phyloP scores from a whole-genome alignment of 176 grass and related monocot genomes.

The Musa troglodytarum region DNA sequence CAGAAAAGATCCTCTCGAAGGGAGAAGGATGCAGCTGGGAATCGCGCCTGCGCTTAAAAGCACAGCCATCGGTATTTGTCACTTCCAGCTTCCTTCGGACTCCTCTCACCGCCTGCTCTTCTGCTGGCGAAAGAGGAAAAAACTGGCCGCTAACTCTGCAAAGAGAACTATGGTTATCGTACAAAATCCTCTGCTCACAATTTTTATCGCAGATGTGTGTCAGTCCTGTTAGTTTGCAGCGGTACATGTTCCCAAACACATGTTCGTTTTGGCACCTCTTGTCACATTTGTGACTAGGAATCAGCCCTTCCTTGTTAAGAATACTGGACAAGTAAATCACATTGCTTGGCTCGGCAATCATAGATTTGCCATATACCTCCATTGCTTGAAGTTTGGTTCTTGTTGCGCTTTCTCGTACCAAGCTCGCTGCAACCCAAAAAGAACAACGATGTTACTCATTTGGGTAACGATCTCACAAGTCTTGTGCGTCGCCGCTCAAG shows the following conservation, averaged over 20 bases:
- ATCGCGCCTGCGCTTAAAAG: conserved; percentile 80
- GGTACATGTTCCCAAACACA: conserved; percentile 94
- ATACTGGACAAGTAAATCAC: conserved; percentile 94
- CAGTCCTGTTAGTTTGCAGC: conserved; percentile 72
- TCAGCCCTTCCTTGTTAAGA: conserved; percentile 71
- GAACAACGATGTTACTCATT: conserved; percentile 12
- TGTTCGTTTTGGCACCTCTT: conserved; percentile 87
- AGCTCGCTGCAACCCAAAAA: conserved; percentile 87
- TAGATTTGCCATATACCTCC: conserved; percentile 94
- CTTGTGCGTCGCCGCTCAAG: too few species aligned
- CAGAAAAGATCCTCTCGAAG: conserved; percentile 76
- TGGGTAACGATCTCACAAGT: not conserved
- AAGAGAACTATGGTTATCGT: conserved; percentile 89
- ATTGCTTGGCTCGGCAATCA: conserved; percentile 94
- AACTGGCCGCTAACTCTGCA: conserved; percentile 88
- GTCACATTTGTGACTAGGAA: conserved; percentile 91
- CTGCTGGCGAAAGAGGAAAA: conserved; percentile 71
- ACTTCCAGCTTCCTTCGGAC: conserved; percentile 88
- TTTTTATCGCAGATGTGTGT: conserved; percentile 98
- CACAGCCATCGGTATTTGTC: conserved; percentile 64
- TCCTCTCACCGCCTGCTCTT: conserved; percentile 80
- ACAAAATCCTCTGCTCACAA: conserved; percentile 94
- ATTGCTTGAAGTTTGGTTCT: conserved; percentile 34
- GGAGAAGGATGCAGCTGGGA: conserved; percentile 63
- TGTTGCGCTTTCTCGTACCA: conserved; percentile 23